These are phyloP conservation scores for Xerocomus potaroensis DNA, from an alignment of 768 basidiomycete genomes.

Conservation along the genomic window DNA sequence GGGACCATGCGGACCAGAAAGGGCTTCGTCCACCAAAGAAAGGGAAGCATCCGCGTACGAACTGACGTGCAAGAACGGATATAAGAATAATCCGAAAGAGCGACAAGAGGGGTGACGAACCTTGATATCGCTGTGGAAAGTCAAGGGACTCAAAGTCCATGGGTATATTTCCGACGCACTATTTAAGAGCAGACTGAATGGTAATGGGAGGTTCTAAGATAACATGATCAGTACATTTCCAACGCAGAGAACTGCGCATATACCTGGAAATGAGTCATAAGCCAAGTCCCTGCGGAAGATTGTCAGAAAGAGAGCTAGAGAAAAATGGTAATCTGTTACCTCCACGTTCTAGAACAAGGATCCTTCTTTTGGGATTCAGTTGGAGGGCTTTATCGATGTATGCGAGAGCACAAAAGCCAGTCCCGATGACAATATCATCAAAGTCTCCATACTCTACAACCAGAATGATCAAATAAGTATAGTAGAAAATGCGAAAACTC, in stretches of 20 bases:
- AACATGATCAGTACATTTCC: not conserved
- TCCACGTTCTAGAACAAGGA: slow-evolving; percentile 16
- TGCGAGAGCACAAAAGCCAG: slow-evolving; percentile 14
- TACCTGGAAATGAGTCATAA: slow-evolving; percentile 11
- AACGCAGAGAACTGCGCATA: not conserved
- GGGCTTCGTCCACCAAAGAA: slow-evolving; percentile 17
- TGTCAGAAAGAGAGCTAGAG: not conserved
- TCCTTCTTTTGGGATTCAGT: slow-evolving; percentile 11
- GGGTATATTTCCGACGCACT: slow-evolving; percentile 3
- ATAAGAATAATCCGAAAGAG: not conserved
- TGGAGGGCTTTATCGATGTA: slow-evolving; percentile 15
- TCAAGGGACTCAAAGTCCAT: slow-evolving; percentile 2
- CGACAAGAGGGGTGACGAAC: not conserved
- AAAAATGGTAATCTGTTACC: not conserved
- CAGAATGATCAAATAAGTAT: not conserved
- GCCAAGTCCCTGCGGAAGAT: slow-evolving; percentile 2
- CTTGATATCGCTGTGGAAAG: slow-evolving; percentile 3
- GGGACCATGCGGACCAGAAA: slow-evolving; percentile 19
- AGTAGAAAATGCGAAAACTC: not conserved
- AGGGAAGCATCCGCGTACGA: slow-evolving; percentile 11
- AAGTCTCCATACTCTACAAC: slow-evolving; percentile 4
- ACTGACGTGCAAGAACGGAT: not conserved
- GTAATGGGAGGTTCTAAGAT: slow-evolving; percentile 6
- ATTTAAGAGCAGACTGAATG: slow-evolving; percentile 4
- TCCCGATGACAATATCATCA: slow-evolving; percentile 11